phyloP scores from a whole-genome alignment of 345 rosid species.

The Triadica sebifera region DNA sequence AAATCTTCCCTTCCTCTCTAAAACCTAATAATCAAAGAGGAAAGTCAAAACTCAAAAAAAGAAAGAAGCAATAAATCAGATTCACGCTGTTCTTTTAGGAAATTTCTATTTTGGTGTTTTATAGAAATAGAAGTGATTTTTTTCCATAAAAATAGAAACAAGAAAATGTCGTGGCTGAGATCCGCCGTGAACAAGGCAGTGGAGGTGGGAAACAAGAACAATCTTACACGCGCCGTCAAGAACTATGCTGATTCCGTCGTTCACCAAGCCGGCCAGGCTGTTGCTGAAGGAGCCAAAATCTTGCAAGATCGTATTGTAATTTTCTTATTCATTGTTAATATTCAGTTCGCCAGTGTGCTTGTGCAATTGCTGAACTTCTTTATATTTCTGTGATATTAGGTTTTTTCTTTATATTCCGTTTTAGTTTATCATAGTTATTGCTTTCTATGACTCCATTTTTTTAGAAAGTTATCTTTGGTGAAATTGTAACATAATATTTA shows the following conservation, averaged over 20 bases:
- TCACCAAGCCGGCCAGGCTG: conserved; percentile 96
- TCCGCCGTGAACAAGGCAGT: conserved; percentile 92
- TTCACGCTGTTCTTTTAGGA: neutral
- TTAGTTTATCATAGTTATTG: neutral
- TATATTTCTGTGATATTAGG: neutral
- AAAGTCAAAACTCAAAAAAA: neutral
- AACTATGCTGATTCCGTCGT: conserved; percentile 93
- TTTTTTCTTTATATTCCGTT: neutral
- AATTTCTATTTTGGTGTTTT: too few species aligned
- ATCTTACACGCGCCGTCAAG: conserved; percentile 81
- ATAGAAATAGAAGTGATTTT: neutral
- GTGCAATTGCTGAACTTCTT: neutral
- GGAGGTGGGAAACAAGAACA: conserved; percentile 91
- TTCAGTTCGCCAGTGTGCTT: neutral
- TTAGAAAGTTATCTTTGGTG: neutral
- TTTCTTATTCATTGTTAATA: conserved; percentile 4
- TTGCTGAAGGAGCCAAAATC: conserved; percentile 94
- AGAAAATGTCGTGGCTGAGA: conserved; percentile 70
- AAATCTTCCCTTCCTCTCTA: neutral
- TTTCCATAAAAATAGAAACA: neutral
- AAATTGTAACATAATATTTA: neutral
- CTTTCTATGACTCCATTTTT: neutral
- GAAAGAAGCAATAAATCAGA: neutral
- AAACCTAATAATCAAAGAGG: conserved; percentile 4
- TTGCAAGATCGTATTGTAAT: conserved; percentile 90